These are phyloP conservation scores for Hypoxylon sp. DNA, from an alignment of 2,329 filamentous ascomycete genomes.

Conservation along the genomic window DNA sequence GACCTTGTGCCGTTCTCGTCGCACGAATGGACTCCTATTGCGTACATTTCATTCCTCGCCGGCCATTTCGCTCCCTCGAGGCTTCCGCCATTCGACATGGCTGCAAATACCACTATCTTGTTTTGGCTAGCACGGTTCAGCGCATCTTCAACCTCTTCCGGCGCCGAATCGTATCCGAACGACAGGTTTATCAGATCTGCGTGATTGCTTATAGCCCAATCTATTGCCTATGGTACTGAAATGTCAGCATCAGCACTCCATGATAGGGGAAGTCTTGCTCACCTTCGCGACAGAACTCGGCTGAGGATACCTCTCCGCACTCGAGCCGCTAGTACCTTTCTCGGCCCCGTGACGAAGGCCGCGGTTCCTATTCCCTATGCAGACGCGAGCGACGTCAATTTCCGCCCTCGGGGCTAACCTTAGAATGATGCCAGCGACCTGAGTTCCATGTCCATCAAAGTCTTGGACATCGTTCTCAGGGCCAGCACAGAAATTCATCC, in stretches of 20 bases:
- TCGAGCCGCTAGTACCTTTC: background rate
- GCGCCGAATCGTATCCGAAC: slow-evolving; percentile 7
- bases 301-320: slow-evolving; percentile 3
- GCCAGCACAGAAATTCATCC: slow-evolving; percentile 15
- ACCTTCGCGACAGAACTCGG: slow-evolving; percentile 12
- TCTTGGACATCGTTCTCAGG: slow-evolving; percentile 7
- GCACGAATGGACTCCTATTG: slow-evolving; percentile 19
- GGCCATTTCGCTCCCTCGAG: slow-evolving; percentile 2
- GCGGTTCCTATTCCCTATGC: slow-evolving; percentile 10
- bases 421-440: slow-evolving; percentile 14
- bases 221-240: slow-evolving; percentile 8
- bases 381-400: slow-evolving; percentile 10
- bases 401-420: slow-evolving; percentile 14
- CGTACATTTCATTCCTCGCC: slow-evolving; percentile 1
- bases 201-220: slow-evolving; percentile 9
- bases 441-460: slow-evolving; percentile 11
- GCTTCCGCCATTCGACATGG: slow-evolving; percentile 16
- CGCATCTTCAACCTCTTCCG: slow-evolving; percentile 5
- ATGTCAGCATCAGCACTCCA: no score
- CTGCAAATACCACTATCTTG: slow-evolving; percentile 11
- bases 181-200: slow-evolving; percentile 10
- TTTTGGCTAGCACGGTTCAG: background rate
- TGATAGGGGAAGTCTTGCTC: background rate
- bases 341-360: background rate
- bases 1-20: slow-evolving; percentile 10